Evolutionary conservation across 2,329 filamentous ascomycete genomes (phyloP).

Genomic region (Penicillium frequentans): DNA sequence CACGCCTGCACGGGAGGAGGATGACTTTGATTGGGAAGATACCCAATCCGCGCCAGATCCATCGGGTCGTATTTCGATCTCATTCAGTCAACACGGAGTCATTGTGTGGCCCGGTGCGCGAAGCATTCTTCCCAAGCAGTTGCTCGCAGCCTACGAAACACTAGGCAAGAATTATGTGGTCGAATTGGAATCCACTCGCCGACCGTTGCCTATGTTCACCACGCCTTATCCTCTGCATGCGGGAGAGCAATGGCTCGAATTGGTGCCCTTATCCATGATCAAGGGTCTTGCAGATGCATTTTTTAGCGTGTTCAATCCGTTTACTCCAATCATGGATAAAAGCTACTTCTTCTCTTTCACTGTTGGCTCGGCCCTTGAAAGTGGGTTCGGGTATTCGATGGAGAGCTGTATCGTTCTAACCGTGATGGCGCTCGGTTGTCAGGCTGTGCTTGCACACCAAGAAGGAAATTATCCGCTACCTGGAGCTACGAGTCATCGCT

Average conservation of each 20-base stretch:
- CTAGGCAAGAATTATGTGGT: conserved; percentile 53
- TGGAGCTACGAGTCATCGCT: conserved; percentile 33
- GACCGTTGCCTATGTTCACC: conserved; percentile 44
- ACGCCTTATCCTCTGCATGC: conserved; percentile 37
- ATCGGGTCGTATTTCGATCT: conserved; percentile 41
- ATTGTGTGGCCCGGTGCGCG: conserved; percentile 51
- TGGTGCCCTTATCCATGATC: conserved; percentile 49
- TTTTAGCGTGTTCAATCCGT: conserved; percentile 56
- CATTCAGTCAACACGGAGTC: conserved; percentile 54
- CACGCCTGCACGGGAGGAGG: conserved; percentile 30
- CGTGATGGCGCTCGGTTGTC: conserved; percentile 53
- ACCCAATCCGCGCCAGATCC: conserved; percentile 29
- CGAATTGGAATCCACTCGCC: conserved; percentile 49
- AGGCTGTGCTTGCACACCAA: conserved; percentile 51
- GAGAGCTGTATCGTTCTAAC: conserved; percentile 54
- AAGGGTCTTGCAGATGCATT: conserved; percentile 55
- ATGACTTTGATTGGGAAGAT: conserved; percentile 32
- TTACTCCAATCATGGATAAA: conserved; percentile 54
- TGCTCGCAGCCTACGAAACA: conserved; percentile 38
- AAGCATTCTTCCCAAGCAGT: conserved; percentile 43
- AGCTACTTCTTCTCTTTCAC: conserved; percentile 54
- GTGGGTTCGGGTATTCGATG: conserved; percentile 52
- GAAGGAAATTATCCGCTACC: conserved; percentile 51
- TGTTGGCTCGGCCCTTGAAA: conserved; percentile 50
- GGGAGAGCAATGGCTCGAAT: conserved; percentile 47